These are phyloP conservation scores for Beauveria asiatica DNA, from an alignment of 2,329 filamentous ascomycete genomes.

Conservation along the genomic window DNA sequence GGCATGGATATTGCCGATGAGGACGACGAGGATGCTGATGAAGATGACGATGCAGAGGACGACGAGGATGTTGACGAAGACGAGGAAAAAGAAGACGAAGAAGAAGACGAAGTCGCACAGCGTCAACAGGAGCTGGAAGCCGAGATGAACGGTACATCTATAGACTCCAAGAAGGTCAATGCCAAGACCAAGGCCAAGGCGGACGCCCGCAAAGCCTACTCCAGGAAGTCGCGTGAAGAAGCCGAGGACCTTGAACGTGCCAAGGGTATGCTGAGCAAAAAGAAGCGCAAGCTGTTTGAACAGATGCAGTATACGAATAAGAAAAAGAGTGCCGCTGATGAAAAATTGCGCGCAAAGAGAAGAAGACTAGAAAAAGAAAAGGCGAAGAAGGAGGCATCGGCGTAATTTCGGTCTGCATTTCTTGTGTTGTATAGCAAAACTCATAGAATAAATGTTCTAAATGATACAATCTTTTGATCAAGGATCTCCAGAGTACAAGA, in stretches of 20 bases:
- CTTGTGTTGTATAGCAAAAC: slow-evolving; percentile 10
- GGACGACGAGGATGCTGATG: slow-evolving; percentile 37
- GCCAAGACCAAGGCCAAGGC: slow-evolving; percentile 54
- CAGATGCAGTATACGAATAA: slow-evolving; percentile 96
- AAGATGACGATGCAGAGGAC: slow-evolving; percentile 35
- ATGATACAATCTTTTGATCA: slow-evolving; percentile 3
- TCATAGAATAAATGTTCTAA: slow-evolving; percentile 7
- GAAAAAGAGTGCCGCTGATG: slow-evolving; percentile 84
- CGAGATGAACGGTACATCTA: slow-evolving; percentile 65
- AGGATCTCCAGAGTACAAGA: neutral
- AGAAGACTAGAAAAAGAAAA: slow-evolving; percentile 73
- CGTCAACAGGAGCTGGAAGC: slow-evolving; percentile 90
- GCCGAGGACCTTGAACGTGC: slow-evolving; percentile 83
- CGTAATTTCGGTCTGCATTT: slow-evolving; percentile 18
- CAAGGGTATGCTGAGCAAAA: slow-evolving; percentile 97
- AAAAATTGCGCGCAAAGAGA: slow-evolving; percentile 79
- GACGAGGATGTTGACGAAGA: slow-evolving; percentile 31
- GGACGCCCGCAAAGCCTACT: slow-evolving; percentile 59
- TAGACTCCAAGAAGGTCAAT: slow-evolving; percentile 40
- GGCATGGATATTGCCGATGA: slow-evolving; percentile 37
- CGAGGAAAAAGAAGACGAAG: slow-evolving; percentile 30
- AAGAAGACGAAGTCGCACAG: slow-evolving; percentile 57
- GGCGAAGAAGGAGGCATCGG: slow-evolving; percentile 33
- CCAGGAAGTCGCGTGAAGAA: slow-evolving; percentile 64
- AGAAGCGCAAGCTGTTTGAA: slow-evolving; percentile 95